Percentiles rank a stretch among this genome's conserved stretches.
Evolutionary conservation across 805 yeast genomes (phyloP).

Genomic region (Alloascoidea hylecoeti): DNA sequence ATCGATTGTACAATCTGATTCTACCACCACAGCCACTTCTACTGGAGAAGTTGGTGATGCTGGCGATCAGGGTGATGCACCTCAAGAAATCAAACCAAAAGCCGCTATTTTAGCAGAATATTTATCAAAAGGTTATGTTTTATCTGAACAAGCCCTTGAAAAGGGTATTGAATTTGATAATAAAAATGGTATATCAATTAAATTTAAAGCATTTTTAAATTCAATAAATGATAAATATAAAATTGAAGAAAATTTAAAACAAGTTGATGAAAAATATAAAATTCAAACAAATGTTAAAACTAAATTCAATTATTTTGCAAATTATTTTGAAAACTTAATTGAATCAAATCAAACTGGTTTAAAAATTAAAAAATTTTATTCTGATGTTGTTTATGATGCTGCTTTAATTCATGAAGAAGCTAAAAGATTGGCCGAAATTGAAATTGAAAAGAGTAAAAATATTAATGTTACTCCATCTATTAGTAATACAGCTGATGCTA

Average conservation of each 20-base stretch:
- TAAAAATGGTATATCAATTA: slow-evolving; percentile 42
- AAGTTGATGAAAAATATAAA: slow-evolving; percentile 18
- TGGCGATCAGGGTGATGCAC: slow-evolving; percentile 37
- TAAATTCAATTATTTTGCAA: slow-evolving; percentile 13
- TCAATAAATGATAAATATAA: slow-evolving; percentile 49
- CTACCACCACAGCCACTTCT: slow-evolving; percentile 9
- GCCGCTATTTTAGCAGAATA: slow-evolving; percentile 64
- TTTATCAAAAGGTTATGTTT: slow-evolving; percentile 56
- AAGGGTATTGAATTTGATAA: slow-evolving; percentile 52
- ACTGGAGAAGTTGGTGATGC: slow-evolving; percentile 9
- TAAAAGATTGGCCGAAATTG: slow-evolving; percentile 47
- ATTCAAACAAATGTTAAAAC: slow-evolving; percentile 13
- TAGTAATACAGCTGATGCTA: no score
- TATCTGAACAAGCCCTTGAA: slow-evolving; percentile 46
- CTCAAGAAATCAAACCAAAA: slow-evolving; percentile 70
- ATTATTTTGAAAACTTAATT: slow-evolving; percentile 17
- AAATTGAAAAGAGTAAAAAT: slow-evolving; percentile 25
- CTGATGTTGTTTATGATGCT: slow-evolving; percentile 37
- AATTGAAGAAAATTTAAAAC: slow-evolving; percentile 32
- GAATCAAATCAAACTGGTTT: slow-evolving; percentile 29
- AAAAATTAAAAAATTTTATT: slow-evolving; percentile 47
- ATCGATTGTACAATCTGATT: slow-evolving; percentile 20
- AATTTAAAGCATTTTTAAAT: slow-evolving; percentile 40
- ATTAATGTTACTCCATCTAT: slow-evolving; percentile 5
- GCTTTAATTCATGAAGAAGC: slow-evolving; percentile 65